A percentile compares a stretch with the other conserved stretches of the same genome.
phyloP scores from a whole-genome alignment of 768 basidiomycete species.

The Favolaschia claudopus region DNA sequence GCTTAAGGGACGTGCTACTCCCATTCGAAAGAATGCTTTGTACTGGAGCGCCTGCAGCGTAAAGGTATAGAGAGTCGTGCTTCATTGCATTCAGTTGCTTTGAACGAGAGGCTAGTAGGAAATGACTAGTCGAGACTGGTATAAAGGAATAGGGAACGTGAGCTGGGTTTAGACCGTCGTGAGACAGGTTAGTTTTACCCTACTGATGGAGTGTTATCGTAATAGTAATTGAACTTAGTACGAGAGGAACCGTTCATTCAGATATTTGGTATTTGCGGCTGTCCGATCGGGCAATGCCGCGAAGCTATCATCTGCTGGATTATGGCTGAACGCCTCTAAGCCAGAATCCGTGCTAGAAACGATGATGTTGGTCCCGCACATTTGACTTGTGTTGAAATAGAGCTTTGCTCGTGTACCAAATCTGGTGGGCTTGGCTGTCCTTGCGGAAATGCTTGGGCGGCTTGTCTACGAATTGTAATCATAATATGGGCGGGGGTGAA shows the following conservation, averaged over 20 bases:
- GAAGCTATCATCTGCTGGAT: conserved; percentile 86
- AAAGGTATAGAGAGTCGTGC: no score
- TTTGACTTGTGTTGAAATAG: conserved; percentile 70
- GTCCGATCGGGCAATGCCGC: conserved; percentile 81
- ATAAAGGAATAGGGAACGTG: conserved; percentile 72
- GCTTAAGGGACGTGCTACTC: conserved; percentile 12
- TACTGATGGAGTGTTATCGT: conserved; percentile 79
- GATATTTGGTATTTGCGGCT: conserved; percentile 84
- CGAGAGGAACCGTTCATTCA: conserved; percentile 85
- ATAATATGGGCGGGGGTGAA: conserved; percentile 75
- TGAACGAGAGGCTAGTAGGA: no score
- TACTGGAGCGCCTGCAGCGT: conserved; percentile 11
- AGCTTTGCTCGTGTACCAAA: conserved; percentile 77
- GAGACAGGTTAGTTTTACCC: conserved; percentile 89
- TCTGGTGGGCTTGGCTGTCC: conserved; percentile 56
- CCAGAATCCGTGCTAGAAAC: conserved; percentile 81
- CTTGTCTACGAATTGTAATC: conserved; percentile 66
- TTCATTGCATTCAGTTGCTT: no score
- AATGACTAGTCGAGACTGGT: no score
- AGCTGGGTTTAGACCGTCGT: conserved; percentile 86
- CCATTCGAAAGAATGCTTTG: conserved; percentile 5
- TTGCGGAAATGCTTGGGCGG: conserved; percentile 62
- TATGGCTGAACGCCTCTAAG: conserved; percentile 88
- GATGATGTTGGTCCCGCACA: conserved; percentile 75
- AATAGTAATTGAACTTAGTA: conserved; percentile 85